phyloP scores from a whole-genome alignment of 2,329 filamentous ascomycete species.

The Colletotrichum filicis region DNA sequence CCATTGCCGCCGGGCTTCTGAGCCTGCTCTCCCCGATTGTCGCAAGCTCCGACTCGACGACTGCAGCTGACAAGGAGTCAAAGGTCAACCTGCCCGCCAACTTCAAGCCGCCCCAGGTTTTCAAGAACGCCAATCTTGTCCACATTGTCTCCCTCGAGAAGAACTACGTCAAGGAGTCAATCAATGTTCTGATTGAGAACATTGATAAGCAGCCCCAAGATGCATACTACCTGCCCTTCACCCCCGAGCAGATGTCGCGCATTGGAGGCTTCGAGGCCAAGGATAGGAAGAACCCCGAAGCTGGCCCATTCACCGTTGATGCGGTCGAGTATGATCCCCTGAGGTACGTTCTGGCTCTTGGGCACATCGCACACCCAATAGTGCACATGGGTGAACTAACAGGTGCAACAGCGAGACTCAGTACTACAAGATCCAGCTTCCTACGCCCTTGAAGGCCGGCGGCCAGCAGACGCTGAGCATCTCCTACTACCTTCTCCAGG shows the following conservation, averaged over 20 bases:
- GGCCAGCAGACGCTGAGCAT: constrained; percentile 89
- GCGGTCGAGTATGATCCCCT: constrained; percentile 71
- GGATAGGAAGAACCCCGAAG: constrained; percentile 84
- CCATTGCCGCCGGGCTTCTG: constrained; percentile 67
- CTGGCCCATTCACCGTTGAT: constrained; percentile 76
- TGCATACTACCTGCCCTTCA: constrained; percentile 93
- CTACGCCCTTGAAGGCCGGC: constrained; percentile 78
- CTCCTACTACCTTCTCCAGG: constrained; percentile 82
- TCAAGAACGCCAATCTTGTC: constrained; percentile 93
- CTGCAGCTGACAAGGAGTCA: constrained; percentile 55
- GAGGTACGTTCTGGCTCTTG: constrained; percentile 56
- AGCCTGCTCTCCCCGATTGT: constrained; percentile 65
- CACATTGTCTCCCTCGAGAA: constrained; percentile 94
- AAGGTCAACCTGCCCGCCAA: constrained; percentile 69
- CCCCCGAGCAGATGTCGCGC: constrained; percentile 76
- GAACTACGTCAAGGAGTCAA: constrained; percentile 86
- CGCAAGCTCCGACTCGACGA: constrained; percentile 46
- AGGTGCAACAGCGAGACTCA: constrained; percentile 68
- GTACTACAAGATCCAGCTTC: constrained; percentile 87
- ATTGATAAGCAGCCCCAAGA: constrained; percentile 80
- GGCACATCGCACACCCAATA: constrained; percentile 6
- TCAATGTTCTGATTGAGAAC: constrained; percentile 97
- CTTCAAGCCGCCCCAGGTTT: constrained; percentile 90
- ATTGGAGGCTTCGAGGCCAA: constrained; percentile 91
- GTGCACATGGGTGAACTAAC: not conserved